Percentiles rank a stretch among this genome's conserved stretches.
phyloP scores from a whole-genome alignment of 805 yeast genomes.

The Candida adriatica region DNA sequence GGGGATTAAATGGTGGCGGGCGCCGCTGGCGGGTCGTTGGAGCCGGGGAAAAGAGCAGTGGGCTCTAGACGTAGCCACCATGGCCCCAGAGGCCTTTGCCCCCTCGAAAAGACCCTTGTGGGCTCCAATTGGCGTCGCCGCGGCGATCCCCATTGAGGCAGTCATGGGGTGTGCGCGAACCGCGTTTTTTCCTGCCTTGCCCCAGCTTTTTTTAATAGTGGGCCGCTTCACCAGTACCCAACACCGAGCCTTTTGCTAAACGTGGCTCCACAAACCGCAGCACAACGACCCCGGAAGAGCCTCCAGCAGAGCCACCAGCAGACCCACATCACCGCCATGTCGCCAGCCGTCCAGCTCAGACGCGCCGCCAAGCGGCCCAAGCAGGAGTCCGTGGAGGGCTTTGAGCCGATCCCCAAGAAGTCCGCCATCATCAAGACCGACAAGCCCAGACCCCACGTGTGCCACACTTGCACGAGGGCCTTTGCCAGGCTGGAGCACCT shows the following conservation, averaged over 20 bases:
- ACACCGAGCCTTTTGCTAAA: neutral
- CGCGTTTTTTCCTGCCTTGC: no score
- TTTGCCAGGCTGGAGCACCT: constrained; percentile 94
- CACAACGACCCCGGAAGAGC: constrained; percentile 1
- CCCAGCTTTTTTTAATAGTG: no score
- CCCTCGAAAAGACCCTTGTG: no score
- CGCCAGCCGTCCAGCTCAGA: constrained; percentile 4
- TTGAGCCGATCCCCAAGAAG: constrained; percentile 78
- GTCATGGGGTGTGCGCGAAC: no score
- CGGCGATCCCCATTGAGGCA: no score
- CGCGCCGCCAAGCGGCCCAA: constrained; percentile 10
- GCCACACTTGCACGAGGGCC: constrained; percentile 87
- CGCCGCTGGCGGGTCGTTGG: no score
- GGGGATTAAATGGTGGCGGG: no score
- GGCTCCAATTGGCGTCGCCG: no score
- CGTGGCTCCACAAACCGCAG: neutral
- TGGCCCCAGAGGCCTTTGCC: no score
- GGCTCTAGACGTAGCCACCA: no score
- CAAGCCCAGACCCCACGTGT: constrained; percentile 90
- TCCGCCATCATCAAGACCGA: constrained; percentile 80
- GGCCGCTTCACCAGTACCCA: no score
- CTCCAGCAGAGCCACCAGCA: constrained; percentile 1
- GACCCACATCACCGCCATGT: constrained; percentile 2
- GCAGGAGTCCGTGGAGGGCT: constrained; percentile 23
- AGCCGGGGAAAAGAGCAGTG: no score